Evolutionary conservation across 805 yeast species (phyloP).

Genomic region (Saccharomycopsis fermentans): DNA sequence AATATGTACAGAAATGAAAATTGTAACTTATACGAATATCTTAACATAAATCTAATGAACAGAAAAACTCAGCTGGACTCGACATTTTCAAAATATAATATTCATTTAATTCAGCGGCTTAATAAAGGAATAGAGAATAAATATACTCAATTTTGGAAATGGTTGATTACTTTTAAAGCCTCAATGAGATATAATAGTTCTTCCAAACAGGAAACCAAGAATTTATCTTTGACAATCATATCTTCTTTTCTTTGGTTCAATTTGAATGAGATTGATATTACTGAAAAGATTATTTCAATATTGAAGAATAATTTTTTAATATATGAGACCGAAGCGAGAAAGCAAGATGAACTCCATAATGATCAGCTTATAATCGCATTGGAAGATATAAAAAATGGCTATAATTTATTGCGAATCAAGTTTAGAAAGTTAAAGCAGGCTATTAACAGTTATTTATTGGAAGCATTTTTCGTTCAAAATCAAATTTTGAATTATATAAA

Average conservation of each 20-base stretch:
- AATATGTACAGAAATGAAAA: not conserved
- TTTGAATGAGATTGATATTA: not conserved
- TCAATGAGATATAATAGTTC: not conserved
- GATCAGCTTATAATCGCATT: not conserved
- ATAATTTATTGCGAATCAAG: not conserved
- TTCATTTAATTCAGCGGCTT: not conserved
- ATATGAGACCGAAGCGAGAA: not conserved
- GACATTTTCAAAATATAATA: not conserved
- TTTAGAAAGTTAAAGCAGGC: constrained; percentile 4
- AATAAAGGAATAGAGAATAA: not conserved
- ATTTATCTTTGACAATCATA: not conserved
- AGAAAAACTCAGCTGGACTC: not conserved
- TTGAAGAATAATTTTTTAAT: not conserved
- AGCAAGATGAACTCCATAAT: not conserved
- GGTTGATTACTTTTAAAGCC: constrained; percentile 13
- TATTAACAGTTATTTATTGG: constrained; percentile 6
- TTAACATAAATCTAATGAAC: not conserved
- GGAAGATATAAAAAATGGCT: not conserved
- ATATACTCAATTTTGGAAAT: constrained; percentile 9
- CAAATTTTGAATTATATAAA: constrained; percentile 2
- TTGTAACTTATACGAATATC: not conserved
- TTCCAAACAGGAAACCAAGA: not conserved
- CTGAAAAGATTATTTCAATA: constrained; percentile 1
- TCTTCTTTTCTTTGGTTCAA: constrained; percentile 5
- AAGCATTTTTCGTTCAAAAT: constrained; percentile 7